A percentile compares a stretch with the other conserved stretches of the same genome.
These are phyloP conservation scores for Cytospora paraplurivora DNA, from an alignment of 2,329 filamentous ascomycete species.

Conservation along the genomic window DNA sequence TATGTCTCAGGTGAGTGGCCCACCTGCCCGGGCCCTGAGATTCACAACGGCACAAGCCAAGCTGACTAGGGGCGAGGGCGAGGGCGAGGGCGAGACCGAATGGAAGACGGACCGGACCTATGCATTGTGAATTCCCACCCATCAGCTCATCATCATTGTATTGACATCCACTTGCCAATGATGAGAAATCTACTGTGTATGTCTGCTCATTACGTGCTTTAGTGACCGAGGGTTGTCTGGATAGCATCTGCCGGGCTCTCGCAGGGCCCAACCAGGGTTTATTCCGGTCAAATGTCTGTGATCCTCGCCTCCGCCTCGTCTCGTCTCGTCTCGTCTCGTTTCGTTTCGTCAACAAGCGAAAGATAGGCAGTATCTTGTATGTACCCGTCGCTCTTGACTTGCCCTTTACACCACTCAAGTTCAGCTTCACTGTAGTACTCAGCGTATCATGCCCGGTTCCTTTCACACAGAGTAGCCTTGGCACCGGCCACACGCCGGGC, in stretches of 20 bases:
- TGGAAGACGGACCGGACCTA: constrained; percentile 2
- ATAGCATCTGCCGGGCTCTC: constrained; percentile 2
- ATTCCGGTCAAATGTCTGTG: neutral
- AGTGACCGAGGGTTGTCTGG: neutral
- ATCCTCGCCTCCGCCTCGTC: neutral
- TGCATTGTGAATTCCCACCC: neutral
- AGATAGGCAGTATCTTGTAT: neutral
- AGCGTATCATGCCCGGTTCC: too few species aligned
- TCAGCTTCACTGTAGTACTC: neutral
- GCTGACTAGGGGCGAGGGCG: too few species aligned
- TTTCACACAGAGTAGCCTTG: too few species aligned
- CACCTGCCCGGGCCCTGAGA: neutral
- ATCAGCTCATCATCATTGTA: constrained; percentile 10
- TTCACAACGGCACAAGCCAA: too few species aligned
- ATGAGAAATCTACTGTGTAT: neutral
- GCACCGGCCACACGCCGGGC: too few species aligned
- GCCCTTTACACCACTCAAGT: neutral
- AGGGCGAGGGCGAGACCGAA: neutral
- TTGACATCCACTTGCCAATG: neutral
- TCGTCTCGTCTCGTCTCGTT: constrained; percentile 7
- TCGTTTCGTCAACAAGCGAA: constrained; percentile 20
- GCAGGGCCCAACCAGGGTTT: neutral
- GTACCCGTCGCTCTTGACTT: neutral
- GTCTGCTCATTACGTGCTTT: neutral
- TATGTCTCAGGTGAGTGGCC: constrained; percentile 15